Conservation (phyloP, 208 protist species). For the Leptomonas seymouri region DNA sequence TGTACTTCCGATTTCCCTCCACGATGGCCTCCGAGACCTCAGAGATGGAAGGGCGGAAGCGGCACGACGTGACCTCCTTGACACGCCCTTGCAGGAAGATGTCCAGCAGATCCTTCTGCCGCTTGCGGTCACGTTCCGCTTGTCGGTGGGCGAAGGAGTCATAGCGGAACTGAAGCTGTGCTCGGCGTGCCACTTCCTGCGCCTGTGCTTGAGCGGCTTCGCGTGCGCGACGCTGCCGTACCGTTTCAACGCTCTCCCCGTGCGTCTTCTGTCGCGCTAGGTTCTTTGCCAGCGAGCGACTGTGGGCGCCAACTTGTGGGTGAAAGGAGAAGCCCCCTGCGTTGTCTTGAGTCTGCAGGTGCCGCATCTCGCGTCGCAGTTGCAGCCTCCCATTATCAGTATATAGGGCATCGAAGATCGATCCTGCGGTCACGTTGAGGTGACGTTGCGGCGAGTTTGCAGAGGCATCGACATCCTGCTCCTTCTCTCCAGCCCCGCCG, state of each 20-base stretch:
- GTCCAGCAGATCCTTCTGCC: slow-evolving; percentile 14
- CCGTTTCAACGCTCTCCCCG: slow-evolving; percentile 22
- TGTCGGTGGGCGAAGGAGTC: slow-evolving; percentile 3
- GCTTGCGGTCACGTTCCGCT: slow-evolving; percentile 6
- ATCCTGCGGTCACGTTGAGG: background rate
- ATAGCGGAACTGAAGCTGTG: slow-evolving; percentile 18
- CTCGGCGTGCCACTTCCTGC: slow-evolving; percentile 1
- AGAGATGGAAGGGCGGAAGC: slow-evolving; percentile 26
- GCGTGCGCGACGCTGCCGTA: slow-evolving; percentile 11
- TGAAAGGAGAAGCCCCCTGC: slow-evolving; percentile 30
- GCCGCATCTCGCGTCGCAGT: slow-evolving; percentile 32
- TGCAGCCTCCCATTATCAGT: slow-evolving; percentile 32
- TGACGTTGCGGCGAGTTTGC: background rate
- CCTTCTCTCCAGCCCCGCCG: background rate
- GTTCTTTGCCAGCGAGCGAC: slow-evolving; percentile 32
- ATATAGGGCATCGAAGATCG: slow-evolving; percentile 43
- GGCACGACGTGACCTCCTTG: slow-evolving; percentile 13
- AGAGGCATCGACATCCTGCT: background rate
- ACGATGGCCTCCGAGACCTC: slow-evolving; percentile 12
- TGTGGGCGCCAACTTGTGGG: slow-evolving; percentile 26
- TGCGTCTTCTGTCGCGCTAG: slow-evolving; percentile 31
- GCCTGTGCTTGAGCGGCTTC: slow-evolving; percentile 5
- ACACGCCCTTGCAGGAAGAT: slow-evolving; percentile 3
- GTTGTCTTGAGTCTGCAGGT: slow-evolving; percentile 18
- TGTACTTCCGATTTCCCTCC: slow-evolving; percentile 1